These are phyloP conservation scores for Lasiosphaeria ovina DNA, from an alignment of 495 filamentous ascomycete genomes.

Conservation along the genomic window DNA sequence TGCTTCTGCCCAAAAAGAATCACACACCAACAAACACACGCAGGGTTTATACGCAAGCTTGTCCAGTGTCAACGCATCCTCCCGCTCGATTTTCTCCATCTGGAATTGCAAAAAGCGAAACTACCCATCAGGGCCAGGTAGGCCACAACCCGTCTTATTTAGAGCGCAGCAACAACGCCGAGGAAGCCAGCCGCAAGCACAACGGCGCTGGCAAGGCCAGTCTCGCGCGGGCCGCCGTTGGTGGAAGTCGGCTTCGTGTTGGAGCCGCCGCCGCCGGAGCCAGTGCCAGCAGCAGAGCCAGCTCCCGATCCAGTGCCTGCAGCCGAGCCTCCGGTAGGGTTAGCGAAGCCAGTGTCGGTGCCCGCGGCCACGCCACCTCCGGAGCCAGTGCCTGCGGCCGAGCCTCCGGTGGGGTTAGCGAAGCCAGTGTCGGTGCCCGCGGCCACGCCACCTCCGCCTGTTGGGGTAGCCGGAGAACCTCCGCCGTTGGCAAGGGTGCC, in stretches of 20 bases:
- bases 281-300: neutral
- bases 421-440: conserved; percentile 1
- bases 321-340: no score
- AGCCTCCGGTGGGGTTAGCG: neutral
- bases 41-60: neutral
- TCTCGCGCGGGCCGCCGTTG: conserved; percentile 16
- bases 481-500: neutral
- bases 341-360: conserved; percentile 3
- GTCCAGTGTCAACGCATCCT: neutral
- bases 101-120: no score
- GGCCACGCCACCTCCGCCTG: neutral
- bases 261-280: neutral
- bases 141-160: conserved; percentile 2
- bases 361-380: neutral
- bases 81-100: neutral
- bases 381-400: no score
- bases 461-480: neutral
- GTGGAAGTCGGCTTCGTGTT: conserved; percentile 4
- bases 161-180: conserved; percentile 26
- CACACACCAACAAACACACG: no score
- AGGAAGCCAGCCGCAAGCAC: conserved; percentile 26
- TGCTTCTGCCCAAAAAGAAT: no score
- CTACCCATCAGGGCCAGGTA: no score
- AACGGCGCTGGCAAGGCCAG: conserved; percentile 22
- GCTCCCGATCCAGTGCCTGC: no score